Evolutionary conservation across 306 rosid genomes (phyloP).

Genomic region (Glycine soja): DNA sequence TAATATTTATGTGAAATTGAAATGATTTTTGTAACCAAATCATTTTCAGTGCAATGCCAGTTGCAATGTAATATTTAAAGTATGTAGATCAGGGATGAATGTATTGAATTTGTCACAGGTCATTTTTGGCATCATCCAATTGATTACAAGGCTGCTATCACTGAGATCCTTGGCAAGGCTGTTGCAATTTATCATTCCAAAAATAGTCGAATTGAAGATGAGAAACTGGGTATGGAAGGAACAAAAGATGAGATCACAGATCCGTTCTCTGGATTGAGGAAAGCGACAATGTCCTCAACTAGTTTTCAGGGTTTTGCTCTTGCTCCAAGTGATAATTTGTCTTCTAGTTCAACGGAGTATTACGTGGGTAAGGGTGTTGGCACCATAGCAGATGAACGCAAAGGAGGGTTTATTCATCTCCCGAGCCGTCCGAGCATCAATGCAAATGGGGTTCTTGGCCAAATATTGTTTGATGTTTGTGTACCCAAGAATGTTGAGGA

Average conservation of each 20-base stretch:
- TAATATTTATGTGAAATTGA: too few relatives aligned
- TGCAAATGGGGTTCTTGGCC: conserved; percentile 82
- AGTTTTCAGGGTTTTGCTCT: conserved; percentile 67
- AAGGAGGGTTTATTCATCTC: conserved; percentile 68
- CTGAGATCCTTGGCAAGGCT: conserved; percentile 79
- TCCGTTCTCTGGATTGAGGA: conserved; percentile 58
- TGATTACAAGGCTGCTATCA: conserved; percentile 75
- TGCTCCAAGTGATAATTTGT: conserved; percentile 57
- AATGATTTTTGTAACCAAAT: too few relatives aligned
- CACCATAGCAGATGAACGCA: conserved; percentile 56
- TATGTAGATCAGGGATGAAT: not conserved
- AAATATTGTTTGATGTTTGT: conserved; percentile 76
- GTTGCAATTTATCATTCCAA: conserved; percentile 57
- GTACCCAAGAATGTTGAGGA: conserved; percentile 79
- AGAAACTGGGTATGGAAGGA: conserved; percentile 58
- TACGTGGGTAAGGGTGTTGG: conserved; percentile 59
- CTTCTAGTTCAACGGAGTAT: conserved; percentile 61
- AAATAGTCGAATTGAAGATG: conserved; percentile 56
- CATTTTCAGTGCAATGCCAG: too few relatives aligned
- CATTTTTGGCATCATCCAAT: conserved; percentile 71
- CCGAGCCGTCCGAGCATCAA: conserved; percentile 60
- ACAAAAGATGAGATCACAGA: conserved; percentile 52
- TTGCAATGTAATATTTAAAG: too few relatives aligned
- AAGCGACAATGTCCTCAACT: conserved; percentile 66
- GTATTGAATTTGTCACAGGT: conserved; percentile 58